phyloP scores from a whole-genome alignment of 345 rosid species.

The Salix dunnii region DNA sequence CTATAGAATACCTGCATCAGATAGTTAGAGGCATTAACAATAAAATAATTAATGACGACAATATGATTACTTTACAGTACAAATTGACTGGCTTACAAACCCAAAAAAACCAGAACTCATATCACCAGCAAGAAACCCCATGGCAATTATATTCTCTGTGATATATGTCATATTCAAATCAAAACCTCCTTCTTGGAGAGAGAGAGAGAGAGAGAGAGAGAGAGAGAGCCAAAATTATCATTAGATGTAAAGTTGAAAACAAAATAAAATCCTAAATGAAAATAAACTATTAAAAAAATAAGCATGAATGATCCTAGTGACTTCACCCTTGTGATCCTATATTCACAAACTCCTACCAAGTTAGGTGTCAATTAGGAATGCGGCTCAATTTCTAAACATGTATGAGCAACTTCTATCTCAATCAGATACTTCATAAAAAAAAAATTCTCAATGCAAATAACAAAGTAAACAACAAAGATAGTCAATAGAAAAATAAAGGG shows the following conservation, averaged over 20 bases:
- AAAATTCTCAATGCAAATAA: not conserved
- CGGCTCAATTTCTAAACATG: not conserved
- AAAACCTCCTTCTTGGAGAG: constrained; percentile 74
- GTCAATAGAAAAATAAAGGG: not conserved
- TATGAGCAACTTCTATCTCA: not conserved
- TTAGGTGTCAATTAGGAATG: not conserved
- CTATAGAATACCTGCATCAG: constrained; percentile 74
- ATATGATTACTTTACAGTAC: not conserved
- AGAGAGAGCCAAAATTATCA: not conserved
- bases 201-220: too few relatives aligned
- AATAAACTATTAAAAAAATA: not conserved
- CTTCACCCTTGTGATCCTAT: not conserved
- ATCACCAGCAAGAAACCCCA: constrained; percentile 98
- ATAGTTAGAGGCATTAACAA: constrained; percentile 13
- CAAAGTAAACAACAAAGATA: not conserved
- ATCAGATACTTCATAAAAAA: not conserved
- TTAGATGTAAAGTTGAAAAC: not conserved
- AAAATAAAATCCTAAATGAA: not conserved
- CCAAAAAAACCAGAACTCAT: constrained; percentile 90
- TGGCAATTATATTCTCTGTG: constrained; percentile 82
- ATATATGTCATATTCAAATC: constrained; percentile 83
- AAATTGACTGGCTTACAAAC: constrained; percentile 38
- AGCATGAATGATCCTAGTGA: not conserved
- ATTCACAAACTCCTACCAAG: not conserved
- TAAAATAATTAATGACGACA: not conserved